Evolutionary conservation across 1,284 basidiomycete genomes (phyloP).

Genomic region (Cryptococcus jaspeensis): DNA sequence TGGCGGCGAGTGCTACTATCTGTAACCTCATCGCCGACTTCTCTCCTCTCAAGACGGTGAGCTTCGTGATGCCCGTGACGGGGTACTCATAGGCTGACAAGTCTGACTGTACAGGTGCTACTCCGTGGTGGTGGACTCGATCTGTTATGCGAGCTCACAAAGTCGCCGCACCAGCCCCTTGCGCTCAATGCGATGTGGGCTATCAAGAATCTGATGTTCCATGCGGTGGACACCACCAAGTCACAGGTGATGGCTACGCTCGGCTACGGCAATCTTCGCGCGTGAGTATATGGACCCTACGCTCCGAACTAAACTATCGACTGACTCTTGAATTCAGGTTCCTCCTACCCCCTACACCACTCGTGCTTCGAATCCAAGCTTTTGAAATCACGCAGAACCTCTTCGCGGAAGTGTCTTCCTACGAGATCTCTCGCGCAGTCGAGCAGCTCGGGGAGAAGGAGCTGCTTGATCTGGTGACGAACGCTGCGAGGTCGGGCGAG

Average conservation of each 20-base stretch:
- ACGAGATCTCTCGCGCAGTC: constrained; percentile 34
- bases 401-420: constrained; percentile 33
- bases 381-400: constrained; percentile 46
- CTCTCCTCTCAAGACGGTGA: constrained; percentile 70
- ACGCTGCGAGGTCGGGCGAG: constrained; percentile 13
- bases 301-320: background rate
- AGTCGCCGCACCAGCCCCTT: constrained; percentile 59
- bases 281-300: constrained; percentile 17
- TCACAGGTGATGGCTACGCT: constrained; percentile 63
- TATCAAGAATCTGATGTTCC: constrained; percentile 71
- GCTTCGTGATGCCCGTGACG: constrained; percentile 31
- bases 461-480: constrained; percentile 28
- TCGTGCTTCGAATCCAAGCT: constrained; percentile 36
- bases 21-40: constrained; percentile 85
- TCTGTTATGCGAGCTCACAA: constrained; percentile 61
- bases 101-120: constrained; percentile 54
- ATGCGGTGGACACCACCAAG: constrained; percentile 62
- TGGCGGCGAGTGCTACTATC: constrained; percentile 69
- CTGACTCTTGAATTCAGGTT: constrained; percentile 4
- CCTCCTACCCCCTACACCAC: constrained; percentile 22
- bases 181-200: constrained; percentile 73
- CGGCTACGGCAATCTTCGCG: constrained; percentile 57
- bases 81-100: background rate
- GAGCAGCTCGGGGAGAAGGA: constrained; percentile 37
- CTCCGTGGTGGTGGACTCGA: constrained; percentile 65